phyloP scores from a whole-genome alignment of 2,329 filamentous ascomycete species.

The Claviceps purpurea region DNA sequence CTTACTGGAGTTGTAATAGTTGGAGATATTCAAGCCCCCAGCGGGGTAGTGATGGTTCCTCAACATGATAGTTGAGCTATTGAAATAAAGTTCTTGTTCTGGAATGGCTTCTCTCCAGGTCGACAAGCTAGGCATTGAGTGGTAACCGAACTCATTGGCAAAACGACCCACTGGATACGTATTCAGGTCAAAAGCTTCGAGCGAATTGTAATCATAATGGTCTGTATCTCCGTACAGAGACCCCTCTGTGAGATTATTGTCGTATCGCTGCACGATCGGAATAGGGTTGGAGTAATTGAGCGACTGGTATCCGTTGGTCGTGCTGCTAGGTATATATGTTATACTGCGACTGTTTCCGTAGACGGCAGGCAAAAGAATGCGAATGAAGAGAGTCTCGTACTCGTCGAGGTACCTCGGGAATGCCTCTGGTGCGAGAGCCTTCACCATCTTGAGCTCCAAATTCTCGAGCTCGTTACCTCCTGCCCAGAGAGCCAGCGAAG shows the following conservation, averaged over 20 bases:
- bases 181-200: slow-evolving; percentile 37
- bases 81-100: slow-evolving; percentile 39
- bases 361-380: slow-evolving; percentile 38
- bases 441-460: slow-evolving; percentile 30
- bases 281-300: slow-evolving; percentile 38
- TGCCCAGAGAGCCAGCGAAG: slow-evolving; percentile 39
- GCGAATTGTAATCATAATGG: slow-evolving; percentile 44
- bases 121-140: slow-evolving; percentile 47
- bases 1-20: slow-evolving; percentile 8
- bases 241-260: slow-evolving; percentile 33
- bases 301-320: slow-evolving; percentile 42
- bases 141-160: slow-evolving; percentile 50
- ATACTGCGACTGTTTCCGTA: slow-evolving; percentile 46
- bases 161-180: slow-evolving; percentile 46
- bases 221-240: slow-evolving; percentile 47
- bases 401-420: slow-evolving; percentile 23
- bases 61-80: slow-evolving; percentile 39
- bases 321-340: slow-evolving; percentile 46
- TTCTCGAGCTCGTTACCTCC: slow-evolving; percentile 49
- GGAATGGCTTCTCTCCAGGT: slow-evolving; percentile 42
- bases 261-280: slow-evolving; percentile 42
- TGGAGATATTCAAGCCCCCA: slow-evolving; percentile 6
- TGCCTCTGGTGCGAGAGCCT: slow-evolving; percentile 25
- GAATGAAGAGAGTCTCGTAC: slow-evolving; percentile 46
- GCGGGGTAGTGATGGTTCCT: slow-evolving; percentile 42